A percentile compares a stretch with the other conserved stretches of the same genome.
These are phyloP conservation scores for Echites panduratus DNA, from an alignment of 257 asterid genomes.

Conservation along the genomic window DNA sequence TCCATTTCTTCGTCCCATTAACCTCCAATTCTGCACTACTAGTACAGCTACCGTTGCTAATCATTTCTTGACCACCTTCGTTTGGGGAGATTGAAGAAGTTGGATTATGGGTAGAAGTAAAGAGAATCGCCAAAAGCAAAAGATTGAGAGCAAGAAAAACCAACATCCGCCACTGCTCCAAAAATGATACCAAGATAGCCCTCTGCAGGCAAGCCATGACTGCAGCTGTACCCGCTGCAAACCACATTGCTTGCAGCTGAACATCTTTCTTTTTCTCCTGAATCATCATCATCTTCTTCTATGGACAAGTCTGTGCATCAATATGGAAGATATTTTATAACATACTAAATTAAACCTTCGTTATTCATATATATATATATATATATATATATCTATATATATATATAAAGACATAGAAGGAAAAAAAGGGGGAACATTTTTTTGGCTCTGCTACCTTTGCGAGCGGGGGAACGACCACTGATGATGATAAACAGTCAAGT, in stretches of 20 bases:
- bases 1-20: constrained; percentile 18
- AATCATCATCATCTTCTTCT: constrained; percentile 20
- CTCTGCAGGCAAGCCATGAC: constrained; percentile 75
- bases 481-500: neutral
- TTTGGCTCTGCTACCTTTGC: neutral
- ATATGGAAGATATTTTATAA: neutral
- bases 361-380: constrained; percentile 20
- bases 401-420: neutral
- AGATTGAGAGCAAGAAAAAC: constrained; percentile 83
- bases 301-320: neutral
- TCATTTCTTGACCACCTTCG: constrained; percentile 16
- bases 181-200: constrained; percentile 47
- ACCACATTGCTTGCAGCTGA: constrained; percentile 62
- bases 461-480: neutral
- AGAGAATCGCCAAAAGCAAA: constrained; percentile 74
- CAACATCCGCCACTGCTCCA: constrained; percentile 75
- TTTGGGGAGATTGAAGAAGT: constrained; percentile 17
- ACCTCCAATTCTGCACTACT: constrained; percentile 1
- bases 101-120: constrained; percentile 44
- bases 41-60: neutral
- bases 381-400: neutral
- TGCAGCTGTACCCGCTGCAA: constrained; percentile 86
- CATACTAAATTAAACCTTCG: constrained; percentile 16
- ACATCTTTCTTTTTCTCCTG: constrained; percentile 37
- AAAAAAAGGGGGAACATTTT: neutral